Evolutionary conservation across 2,329 filamentous ascomycete species (phyloP).

Genomic region (Xylariaceae sp.): DNA sequence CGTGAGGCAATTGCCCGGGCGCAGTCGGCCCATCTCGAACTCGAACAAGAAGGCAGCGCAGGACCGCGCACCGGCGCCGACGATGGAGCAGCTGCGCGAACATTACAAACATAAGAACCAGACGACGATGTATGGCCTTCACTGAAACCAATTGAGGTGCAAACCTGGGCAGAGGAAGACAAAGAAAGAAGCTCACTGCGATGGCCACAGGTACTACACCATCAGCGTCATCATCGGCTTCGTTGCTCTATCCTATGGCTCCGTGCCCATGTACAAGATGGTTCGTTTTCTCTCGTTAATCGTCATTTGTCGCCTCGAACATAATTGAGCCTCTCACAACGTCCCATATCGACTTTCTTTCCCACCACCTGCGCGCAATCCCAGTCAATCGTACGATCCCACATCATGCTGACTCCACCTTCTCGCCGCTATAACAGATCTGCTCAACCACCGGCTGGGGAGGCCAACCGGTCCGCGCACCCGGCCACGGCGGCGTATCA

Average conservation of each 20-base stretch:
- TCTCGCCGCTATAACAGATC: constrained; percentile 46
- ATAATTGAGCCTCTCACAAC: too few relatives aligned
- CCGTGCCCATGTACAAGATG: constrained; percentile 85
- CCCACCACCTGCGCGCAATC: too few relatives aligned
- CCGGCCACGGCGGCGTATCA: constrained; percentile 55
- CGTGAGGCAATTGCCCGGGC: constrained; percentile 19
- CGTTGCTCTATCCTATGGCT: constrained; percentile 74
- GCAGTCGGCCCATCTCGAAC: constrained; percentile 24
- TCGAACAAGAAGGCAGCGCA: constrained; percentile 16
- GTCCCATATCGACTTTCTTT: too few relatives aligned
- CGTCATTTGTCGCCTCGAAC: background rate
- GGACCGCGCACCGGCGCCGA: constrained; percentile 38
- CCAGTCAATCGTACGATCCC: background rate
- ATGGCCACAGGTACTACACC: constrained; percentile 58
- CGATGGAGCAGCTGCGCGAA: constrained; percentile 60
- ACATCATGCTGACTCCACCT: constrained; percentile 6
- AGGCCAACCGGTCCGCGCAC: constrained; percentile 82
- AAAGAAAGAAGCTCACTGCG: constrained; percentile 19
- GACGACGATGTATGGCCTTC: constrained; percentile 51
- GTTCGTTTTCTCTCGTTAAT: constrained; percentile 37
- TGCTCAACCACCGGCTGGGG: constrained; percentile 87
- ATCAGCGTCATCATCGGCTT: constrained; percentile 74
- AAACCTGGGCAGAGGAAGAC: too few relatives aligned
- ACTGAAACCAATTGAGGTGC: too few relatives aligned
- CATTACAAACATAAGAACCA: constrained; percentile 63